Conservation (phyloP, 2,329 filamentous ascomycete species). For the Metarhizium anisopliae region DNA sequence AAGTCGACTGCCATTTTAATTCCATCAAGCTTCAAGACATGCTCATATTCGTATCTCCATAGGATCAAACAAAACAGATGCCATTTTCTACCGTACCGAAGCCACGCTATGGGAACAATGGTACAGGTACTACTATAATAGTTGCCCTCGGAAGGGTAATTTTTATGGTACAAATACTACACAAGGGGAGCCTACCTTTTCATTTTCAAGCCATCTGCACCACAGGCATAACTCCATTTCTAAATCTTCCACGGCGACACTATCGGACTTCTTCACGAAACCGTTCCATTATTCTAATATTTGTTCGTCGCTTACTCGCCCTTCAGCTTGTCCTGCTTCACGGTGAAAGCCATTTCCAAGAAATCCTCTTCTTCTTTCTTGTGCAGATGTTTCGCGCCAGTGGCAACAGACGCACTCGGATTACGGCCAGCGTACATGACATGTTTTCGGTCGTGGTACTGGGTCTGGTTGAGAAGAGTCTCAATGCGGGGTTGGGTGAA, state of each 20-base stretch:
- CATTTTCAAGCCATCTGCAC: not conserved
- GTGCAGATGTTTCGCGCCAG: conserved; percentile 81
- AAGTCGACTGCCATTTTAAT: not conserved
- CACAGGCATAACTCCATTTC: not conserved
- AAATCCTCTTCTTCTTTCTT: conserved; percentile 88
- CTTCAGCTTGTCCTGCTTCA: conserved; percentile 62
- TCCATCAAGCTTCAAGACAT: not conserved
- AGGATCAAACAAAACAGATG: not conserved
- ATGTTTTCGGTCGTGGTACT: conserved; percentile 88
- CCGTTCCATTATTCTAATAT: not conserved
- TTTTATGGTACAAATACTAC: conserved; percentile 10
- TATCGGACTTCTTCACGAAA: conserved; percentile 2
- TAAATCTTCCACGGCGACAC: not conserved
- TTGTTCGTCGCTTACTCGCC: conserved; percentile 39
- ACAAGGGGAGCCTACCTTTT: conserved; percentile 3
- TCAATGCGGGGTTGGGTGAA: conserved; percentile 97
- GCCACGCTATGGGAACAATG: conserved; percentile 4
- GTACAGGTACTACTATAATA: conserved; percentile 4
- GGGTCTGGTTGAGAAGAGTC: conserved; percentile 86
- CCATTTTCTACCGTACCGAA: conserved; percentile 6
- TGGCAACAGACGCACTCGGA: conserved; percentile 88
- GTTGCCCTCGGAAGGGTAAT: not conserved
- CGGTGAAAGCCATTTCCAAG: conserved; percentile 54
- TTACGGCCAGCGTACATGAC: conserved; percentile 95
- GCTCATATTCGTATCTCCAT: too few relatives aligned